phyloP scores from a whole-genome alignment of 768 basidiomycete genomes.

The Hysterangium stoloniferum region DNA sequence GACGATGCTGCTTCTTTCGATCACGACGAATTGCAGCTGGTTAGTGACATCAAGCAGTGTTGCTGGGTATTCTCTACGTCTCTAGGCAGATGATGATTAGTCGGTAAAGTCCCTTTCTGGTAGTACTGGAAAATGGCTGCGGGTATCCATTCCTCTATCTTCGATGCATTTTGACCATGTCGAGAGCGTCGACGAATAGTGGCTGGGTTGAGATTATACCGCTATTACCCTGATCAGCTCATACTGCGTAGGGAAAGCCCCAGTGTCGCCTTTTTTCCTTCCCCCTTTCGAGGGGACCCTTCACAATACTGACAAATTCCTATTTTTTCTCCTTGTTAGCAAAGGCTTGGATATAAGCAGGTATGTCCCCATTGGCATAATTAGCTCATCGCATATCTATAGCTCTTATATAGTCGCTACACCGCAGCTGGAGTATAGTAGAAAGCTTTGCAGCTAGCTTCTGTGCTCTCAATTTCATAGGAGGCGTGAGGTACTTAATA shows the following conservation, averaged over 20 bases:
- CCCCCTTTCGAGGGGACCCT: conserved; percentile 33
- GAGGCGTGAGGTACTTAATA: conserved; percentile 59
- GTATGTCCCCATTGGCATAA: conserved; percentile 31
- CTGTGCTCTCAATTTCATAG: conserved; percentile 85
- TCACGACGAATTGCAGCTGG: conserved; percentile 49
- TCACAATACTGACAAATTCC: conserved; percentile 41
- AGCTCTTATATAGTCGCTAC: conserved; percentile 55
- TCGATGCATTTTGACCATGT: conserved; percentile 20
- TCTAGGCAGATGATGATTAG: no score
- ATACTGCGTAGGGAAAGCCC: conserved; percentile 98
- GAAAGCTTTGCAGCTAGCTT: conserved; percentile 88
- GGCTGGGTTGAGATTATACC: conserved; percentile 95
- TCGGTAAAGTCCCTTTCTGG: conserved; percentile 8
- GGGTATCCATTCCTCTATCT: conserved; percentile 13
- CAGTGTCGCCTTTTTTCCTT: conserved; percentile 51
- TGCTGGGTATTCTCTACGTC: conserved; percentile 25
- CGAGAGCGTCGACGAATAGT: conserved; percentile 19
- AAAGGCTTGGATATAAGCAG: conserved; percentile 73
- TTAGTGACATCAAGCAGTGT: conserved; percentile 29
- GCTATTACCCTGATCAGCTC: conserved; percentile 95
- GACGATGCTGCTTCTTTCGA: conserved; percentile 30
- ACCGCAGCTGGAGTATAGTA: conserved; percentile 74
- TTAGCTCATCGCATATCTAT: no score
- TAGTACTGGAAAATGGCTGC: conserved; percentile 1
- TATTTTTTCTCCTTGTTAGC: conserved; percentile 34